Base-by-base conservation (phyloP, 345 rosid species). In the Citrus maxima region DNA sequence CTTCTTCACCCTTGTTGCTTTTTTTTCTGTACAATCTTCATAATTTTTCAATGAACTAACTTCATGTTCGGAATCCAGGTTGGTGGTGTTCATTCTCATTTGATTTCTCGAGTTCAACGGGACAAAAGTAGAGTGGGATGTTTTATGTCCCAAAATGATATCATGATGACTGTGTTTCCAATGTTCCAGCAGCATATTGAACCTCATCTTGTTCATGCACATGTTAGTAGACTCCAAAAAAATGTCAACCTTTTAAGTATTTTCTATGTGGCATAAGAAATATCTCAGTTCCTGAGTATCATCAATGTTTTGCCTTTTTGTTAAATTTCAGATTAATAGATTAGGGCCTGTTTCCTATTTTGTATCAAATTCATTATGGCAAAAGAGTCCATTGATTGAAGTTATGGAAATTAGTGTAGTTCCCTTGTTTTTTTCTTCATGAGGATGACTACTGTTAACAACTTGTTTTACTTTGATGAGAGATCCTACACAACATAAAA, bases 141-240 rank as follows among this genome's bases (percentile, higher is more conserved):
- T 81, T 94, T 90, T 82, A 86, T 97, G 90, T 88, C 99, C 86
- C 99, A 97, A 85, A 93, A 94, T 78, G 99, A 94, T 87, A 94
- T 97, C 84, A 93, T 97, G 98, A 97, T 90, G 93, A 90, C 90
- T 40, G 98, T 97, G 40, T 97, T 97, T 82, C 99, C 99, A 65
- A 93, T 97, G 95, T 97, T 97, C 86, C 99, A 97, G 89, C 98
- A 93, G 86, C 88, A 92, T 79, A 94, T 94, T 70, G 99, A 97
- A 82, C 99, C 98, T 13, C 99, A 97, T 84, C 98, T 97, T 84
- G 99, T 97, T 84, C 97, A 94, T 81, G 99, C 99, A 73, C 98
- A 97, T 85, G 99, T 97, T 68, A 93, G 99, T 90, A 60, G 46
- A 75, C 82, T 77, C 74, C 55, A 38, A 65, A 66, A 32, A 51